Conservation (phyloP, 2,329 filamentous ascomycete species). For the Zymoseptoria brevis region DNA sequence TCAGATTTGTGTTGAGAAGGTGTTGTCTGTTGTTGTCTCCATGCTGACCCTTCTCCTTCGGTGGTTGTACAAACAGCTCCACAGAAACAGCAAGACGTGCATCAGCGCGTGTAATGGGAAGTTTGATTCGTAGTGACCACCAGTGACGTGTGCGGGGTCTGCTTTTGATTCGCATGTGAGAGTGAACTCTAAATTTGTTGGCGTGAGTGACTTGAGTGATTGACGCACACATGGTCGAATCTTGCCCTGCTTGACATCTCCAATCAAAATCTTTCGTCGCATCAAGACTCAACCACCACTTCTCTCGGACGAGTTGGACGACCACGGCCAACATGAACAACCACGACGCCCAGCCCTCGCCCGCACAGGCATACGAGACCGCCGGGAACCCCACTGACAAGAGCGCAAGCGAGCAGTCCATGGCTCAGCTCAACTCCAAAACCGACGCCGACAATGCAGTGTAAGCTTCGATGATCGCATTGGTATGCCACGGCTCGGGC, state of each 20-base stretch:
- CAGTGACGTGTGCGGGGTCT: background rate
- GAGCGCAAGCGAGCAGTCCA: slow-evolving; percentile 32
- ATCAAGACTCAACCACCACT: background rate
- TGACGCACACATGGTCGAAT: slow-evolving; percentile 1
- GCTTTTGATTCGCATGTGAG: background rate
- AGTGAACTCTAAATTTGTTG: background rate
- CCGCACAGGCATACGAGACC: slow-evolving; percentile 39
- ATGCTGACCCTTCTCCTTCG: background rate
- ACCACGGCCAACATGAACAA: slow-evolving; percentile 27
- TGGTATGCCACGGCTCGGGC: background rate
- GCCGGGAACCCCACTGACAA: slow-evolving; percentile 39
- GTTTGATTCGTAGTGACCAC: background rate
- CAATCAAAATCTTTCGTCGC: background rate
- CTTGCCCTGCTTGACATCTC: background rate
- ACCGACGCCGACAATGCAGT: slow-evolving; percentile 20
- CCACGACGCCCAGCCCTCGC: slow-evolving; percentile 36
- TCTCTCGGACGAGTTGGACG: background rate
- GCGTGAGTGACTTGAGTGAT: background rate
- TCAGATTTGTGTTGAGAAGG: background rate
- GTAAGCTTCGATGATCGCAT: slow-evolving; percentile 8
- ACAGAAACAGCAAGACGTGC: background rate
- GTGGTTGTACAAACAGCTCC: background rate
- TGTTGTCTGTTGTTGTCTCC: background rate
- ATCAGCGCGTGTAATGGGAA: background rate
- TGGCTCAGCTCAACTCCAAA: slow-evolving; percentile 30